Evolutionary conservation across 441 rosid genomes (phyloP), one percentile per base, ranked within the genome.

Genomic region (Daphne laureola): DNA sequence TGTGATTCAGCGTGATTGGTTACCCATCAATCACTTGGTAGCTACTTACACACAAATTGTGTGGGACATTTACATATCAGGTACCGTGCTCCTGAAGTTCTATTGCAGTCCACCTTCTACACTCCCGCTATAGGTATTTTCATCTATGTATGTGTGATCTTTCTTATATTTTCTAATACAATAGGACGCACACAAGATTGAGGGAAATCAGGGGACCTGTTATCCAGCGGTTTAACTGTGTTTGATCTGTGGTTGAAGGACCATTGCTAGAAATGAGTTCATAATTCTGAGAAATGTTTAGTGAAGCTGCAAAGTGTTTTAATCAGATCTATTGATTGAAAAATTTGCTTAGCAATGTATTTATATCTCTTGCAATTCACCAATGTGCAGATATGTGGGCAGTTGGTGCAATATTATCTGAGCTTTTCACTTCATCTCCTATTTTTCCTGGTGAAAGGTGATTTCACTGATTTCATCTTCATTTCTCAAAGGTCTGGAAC

Each of bases 401-500:
- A 40, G 85, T 83, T 67, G 91, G 91, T 51, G 87, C 91, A 41
- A 75, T 83, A 69, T 55, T 83, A 48, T 85, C 87, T 54, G 91
- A 83, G 77, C 87, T 83, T 66, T 81, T 78, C 71, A 77, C 87
- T 26, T 59, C 55, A 31, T 67, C 81, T 38, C 91, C 91, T 9
- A 71, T 83, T 62, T 83, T 83, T 57, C 91, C 91, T 13, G 91
- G 91, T 21, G 91, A 83, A 68, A 81, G 91, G 91, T 83, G 66
- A 73, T 63, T 64, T 54, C 0, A 2, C 42, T 41, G 2, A 21
- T 46, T 5, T 21, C 49, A 13, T 15, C 55, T 23, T 51, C 4
- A 16, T 3, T 3, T 4, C 4, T 18, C 57, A 51, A 41, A 31
- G 5, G 26, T 21, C 18, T 31, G 38, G 38, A 9, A 31, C 0